These are phyloP conservation scores for Paraglomus occultum DNA, from an alignment of 192 early-diverging fungal species.

Conservation along the genomic window DNA sequence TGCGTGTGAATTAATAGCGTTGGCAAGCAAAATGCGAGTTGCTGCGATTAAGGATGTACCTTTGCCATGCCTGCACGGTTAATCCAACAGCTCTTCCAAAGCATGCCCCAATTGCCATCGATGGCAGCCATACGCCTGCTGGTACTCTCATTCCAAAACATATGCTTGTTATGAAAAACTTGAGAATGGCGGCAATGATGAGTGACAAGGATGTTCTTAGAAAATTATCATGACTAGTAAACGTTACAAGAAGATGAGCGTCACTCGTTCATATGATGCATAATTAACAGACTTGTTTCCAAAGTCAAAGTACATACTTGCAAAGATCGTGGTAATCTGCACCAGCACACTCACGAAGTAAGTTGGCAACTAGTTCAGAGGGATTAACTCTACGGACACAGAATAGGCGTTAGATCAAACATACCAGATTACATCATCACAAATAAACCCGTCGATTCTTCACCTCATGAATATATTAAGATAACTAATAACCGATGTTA, in stretches of 20 bases:
- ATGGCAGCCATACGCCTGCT: conserved; percentile 80
- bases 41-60: conserved; percentile 33
- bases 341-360: conserved; percentile 87
- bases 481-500: conserved; percentile 78
- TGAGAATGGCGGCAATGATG: conserved; percentile 58
- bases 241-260: background rate
- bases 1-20: conserved; percentile 2
- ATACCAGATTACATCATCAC: background rate
- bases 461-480: conserved; percentile 79
- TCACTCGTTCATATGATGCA: background rate
- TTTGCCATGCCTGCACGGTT: conserved; percentile 71
- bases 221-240: conserved; percentile 37
- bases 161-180: conserved; percentile 61
- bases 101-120: conserved; percentile 88
- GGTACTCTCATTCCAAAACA: conserved; percentile 78
- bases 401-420: background rate
- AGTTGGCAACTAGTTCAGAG: conserved; percentile 79
- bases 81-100: conserved; percentile 92
- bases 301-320: conserved; percentile 42
- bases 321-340: conserved; percentile 53
- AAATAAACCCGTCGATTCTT: background rate
- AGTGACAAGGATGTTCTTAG: conserved; percentile 51
- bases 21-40: background rate
- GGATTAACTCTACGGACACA: conserved; percentile 64
- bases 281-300: background rate